Base-by-base conservation (phyloP, 441 rosid genomes). In the Gossypium davidsonii region DNA sequence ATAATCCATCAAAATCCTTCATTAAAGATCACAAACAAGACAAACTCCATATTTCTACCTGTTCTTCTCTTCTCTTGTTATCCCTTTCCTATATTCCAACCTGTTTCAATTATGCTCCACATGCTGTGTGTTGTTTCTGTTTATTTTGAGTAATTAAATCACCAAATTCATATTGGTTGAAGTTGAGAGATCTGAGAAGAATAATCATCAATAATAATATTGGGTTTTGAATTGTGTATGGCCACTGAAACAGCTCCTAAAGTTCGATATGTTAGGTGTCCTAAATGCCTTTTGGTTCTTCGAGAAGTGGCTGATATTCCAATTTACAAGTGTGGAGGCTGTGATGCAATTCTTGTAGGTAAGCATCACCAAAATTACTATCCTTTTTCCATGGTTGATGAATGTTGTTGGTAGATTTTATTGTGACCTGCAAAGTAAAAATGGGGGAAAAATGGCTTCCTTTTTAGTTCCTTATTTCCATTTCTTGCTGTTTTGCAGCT, bases 281-380 rank as follows among this genome's bases (percentile, higher is more conserved):
- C 99, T n/a, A 89, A 79, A 67, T 95, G 99, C 74, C 49, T 66
- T 4, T 42, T 74, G 73, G 70, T 93, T 81, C 96, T 95, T 70
- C 87, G 78, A 0, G 99, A 93, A 84, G 77, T 83, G 8, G 81
- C 85, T 20, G 79, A 88, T 75, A 67, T 88, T 84, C 85, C 84
- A 21, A 83, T 95, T 18, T 93, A 91, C 74, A 71, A 73, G 70
- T 95, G 99, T 67, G 99, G 97, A 59, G 87, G 87, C 68, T 95
- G 99, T 66, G 81, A 72, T 23, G 67, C 86, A 1, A 72, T 74
- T 80, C 96, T 95, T 66, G 89, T 78, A 83, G 99, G 99, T 94
- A 81, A 59, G 71, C 18, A 20, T 7, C 18, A 31, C 34, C 34
- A 31, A 31, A 31, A 4, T 31, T 28, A 28, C 31, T 28, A 23